These are phyloP conservation scores for Pyrenophora graminea DNA, from an alignment of 2,329 filamentous ascomycete genomes.

Conservation along the genomic window DNA sequence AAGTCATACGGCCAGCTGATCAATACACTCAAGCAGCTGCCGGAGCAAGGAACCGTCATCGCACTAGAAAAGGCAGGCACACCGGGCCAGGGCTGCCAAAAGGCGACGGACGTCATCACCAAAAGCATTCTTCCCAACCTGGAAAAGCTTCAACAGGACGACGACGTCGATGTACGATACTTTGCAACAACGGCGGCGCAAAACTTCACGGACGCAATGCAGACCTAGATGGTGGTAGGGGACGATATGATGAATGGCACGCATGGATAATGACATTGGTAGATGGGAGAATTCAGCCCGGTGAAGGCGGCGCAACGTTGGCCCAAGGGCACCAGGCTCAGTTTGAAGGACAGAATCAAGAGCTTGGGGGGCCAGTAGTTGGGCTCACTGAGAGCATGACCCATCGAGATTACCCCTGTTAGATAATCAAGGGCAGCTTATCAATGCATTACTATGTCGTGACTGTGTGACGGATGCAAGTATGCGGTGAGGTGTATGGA, in stretches of 20 bases:
- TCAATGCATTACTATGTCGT: constrained; percentile 15
- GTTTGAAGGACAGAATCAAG: constrained; percentile 7
- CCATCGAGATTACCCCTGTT: constrained; percentile 36
- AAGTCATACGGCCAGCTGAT: constrained; percentile 95
- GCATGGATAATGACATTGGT: constrained; percentile 35
- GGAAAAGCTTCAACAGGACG: constrained; percentile 94
- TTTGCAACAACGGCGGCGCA: constrained; percentile 89
- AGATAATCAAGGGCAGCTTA: constrained; percentile 22
- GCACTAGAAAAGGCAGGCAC: constrained; percentile 78
- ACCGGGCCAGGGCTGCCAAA: constrained; percentile 64
- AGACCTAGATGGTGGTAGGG: constrained; percentile 37
- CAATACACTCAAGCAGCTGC: constrained; percentile 86
- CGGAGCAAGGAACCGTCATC: constrained; percentile 83
- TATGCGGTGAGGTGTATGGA: constrained; percentile 4
- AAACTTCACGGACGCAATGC: constrained; percentile 49
- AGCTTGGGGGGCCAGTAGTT: constrained; percentile 24
- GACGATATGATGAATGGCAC: constrained; percentile 26
- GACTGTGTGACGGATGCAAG: constrained; percentile 9
- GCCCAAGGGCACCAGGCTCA: constrained; percentile 8
- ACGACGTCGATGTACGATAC: constrained; percentile 97
- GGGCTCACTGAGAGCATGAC: constrained; percentile 28
- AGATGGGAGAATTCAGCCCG: constrained; percentile 25
- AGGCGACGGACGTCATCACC: constrained; percentile 79
- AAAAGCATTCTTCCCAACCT: constrained; percentile 85
- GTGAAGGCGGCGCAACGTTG: constrained; percentile 24